Evolutionary conservation across 1,284 basidiomycete species (phyloP).

Genomic region (Tylopilus sp.): DNA sequence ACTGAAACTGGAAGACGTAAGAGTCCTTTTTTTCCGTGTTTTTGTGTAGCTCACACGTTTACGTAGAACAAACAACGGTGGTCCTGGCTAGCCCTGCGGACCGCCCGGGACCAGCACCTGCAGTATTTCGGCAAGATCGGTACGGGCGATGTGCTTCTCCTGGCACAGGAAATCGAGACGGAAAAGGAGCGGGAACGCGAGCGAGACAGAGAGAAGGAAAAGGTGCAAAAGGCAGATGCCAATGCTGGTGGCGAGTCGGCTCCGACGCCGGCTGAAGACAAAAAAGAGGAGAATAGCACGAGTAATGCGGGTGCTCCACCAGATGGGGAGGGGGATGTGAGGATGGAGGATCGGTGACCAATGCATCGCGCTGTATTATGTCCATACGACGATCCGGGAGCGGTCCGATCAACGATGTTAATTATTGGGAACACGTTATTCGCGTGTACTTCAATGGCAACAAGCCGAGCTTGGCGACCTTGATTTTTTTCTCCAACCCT

Average conservation of each 20-base stretch:
- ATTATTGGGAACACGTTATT: background rate
- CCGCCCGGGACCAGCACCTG: conserved; percentile 63
- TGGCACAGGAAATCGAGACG: conserved; percentile 64
- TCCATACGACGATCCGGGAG: background rate
- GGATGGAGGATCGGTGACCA: conserved; percentile 46
- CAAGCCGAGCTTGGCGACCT: background rate
- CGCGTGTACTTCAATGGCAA: conserved; percentile 20
- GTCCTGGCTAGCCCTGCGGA: conserved; percentile 75
- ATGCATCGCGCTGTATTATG: background rate
- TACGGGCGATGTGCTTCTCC: conserved; percentile 64
- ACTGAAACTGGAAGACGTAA: conserved; percentile 57
- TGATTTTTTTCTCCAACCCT: conserved; percentile 4
- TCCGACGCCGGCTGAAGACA: conserved; percentile 13
- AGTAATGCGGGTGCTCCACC: conserved; percentile 11
- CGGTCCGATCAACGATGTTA: background rate
- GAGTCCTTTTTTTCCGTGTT: conserved; percentile 1
- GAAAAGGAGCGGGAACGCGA: conserved; percentile 43
- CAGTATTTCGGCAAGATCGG: conserved; percentile 73
- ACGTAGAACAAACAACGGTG: conserved; percentile 65
- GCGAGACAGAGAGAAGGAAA: conserved; percentile 35
- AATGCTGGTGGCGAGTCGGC: conserved; percentile 14
- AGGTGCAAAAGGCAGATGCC: conserved; percentile 32
- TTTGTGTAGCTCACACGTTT: conserved; percentile 8
- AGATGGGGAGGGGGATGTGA: conserved; percentile 48
- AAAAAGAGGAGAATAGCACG: conserved; percentile 9